phyloP scores from a whole-genome alignment of 176 grass and related monocot species.

The Eragrostis curvula region DNA sequence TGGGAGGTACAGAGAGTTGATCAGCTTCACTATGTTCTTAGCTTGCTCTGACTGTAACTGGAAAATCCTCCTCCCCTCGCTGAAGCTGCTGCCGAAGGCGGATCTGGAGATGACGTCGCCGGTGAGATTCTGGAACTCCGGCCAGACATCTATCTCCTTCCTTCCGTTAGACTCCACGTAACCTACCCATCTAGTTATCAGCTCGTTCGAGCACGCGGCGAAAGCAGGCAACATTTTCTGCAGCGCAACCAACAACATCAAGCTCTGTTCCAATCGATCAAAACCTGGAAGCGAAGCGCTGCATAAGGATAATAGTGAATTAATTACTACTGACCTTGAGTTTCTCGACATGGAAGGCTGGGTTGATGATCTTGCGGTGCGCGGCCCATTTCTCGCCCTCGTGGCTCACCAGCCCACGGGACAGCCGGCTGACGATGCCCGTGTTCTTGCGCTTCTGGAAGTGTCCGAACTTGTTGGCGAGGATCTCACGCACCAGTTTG shows the following conservation, averaged over 20 bases:
- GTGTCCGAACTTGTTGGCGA: slow-evolving; percentile 36
- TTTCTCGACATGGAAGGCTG: slow-evolving; percentile 67
- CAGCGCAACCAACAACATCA: not conserved
- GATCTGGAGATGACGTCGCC: slow-evolving; percentile 46
- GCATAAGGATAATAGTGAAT: not conserved
- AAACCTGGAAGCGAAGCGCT: no score
- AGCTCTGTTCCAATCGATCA: not conserved
- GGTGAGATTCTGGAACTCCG: slow-evolving; percentile 47
- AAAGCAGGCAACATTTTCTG: slow-evolving; percentile 55
- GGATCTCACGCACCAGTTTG: slow-evolving; percentile 38
- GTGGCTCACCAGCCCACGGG: slow-evolving; percentile 11
- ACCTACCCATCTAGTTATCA: slow-evolving; percentile 38
- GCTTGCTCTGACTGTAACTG: slow-evolving; percentile 52
- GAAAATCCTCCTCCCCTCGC: slow-evolving; percentile 63
- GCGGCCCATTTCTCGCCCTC: slow-evolving; percentile 62
- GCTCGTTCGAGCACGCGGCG: slow-evolving; percentile 34
- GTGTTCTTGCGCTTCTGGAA: slow-evolving; percentile 17
- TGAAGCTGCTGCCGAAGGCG: slow-evolving; percentile 72
- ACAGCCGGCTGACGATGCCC: not conserved
- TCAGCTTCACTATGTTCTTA: slow-evolving; percentile 9
- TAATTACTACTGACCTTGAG: slow-evolving; percentile 43
- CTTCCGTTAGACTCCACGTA: not conserved
- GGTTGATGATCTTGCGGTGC: slow-evolving; percentile 62
- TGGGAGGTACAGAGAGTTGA: slow-evolving; percentile 25
- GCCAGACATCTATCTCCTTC: slow-evolving; percentile 31